These are phyloP conservation scores for Stachybotrys echinatus DNA, from an alignment of 2,329 filamentous ascomycete species.

Conservation along the genomic window DNA sequence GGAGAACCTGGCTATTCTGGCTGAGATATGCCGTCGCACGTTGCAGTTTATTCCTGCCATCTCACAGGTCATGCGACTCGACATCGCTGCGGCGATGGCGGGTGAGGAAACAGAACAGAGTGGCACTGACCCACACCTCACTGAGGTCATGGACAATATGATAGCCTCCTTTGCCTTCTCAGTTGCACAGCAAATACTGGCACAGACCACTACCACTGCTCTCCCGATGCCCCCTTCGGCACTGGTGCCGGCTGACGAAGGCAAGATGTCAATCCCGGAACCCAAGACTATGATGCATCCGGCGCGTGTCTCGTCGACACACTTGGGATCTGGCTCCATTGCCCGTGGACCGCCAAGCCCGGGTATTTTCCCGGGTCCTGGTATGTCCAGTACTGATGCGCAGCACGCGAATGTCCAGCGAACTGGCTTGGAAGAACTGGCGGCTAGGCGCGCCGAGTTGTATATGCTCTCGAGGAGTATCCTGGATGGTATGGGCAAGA, in stretches of 20 bases:
- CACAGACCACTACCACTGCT: slow-evolving; percentile 66
- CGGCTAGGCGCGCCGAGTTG: slow-evolving; percentile 76
- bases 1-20: slow-evolving; percentile 75
- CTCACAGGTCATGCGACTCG: slow-evolving; percentile 72
- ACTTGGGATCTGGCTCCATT: slow-evolving; percentile 25
- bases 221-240: slow-evolving; percentile 61
- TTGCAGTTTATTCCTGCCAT: slow-evolving; percentile 80
- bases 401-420: slow-evolving; percentile 47
- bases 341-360: slow-evolving; percentile 40
- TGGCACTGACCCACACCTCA: slow-evolving; percentile 28
- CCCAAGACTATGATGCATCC: slow-evolving; percentile 69
- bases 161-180: slow-evolving; percentile 76
- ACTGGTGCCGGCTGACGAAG: slow-evolving; percentile 45
- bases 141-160: slow-evolving; percentile 63
- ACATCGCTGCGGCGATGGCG: slow-evolving; percentile 61
- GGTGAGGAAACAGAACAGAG: slow-evolving; percentile 24
- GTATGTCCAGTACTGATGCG: slow-evolving; percentile 34
- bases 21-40: slow-evolving; percentile 78
- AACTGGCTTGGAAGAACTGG: slow-evolving; percentile 71
- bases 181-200: slow-evolving; percentile 69
- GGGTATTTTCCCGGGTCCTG: slow-evolving; percentile 45
- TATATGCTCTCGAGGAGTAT: slow-evolving; percentile 75
- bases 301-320: slow-evolving; percentile 57
- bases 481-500: slow-evolving; percentile 67
- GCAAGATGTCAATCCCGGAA: slow-evolving; percentile 58